Conservation (phyloP, 2,329 filamentous ascomycete genomes). For the Cladophialophora carrionii region DNA sequence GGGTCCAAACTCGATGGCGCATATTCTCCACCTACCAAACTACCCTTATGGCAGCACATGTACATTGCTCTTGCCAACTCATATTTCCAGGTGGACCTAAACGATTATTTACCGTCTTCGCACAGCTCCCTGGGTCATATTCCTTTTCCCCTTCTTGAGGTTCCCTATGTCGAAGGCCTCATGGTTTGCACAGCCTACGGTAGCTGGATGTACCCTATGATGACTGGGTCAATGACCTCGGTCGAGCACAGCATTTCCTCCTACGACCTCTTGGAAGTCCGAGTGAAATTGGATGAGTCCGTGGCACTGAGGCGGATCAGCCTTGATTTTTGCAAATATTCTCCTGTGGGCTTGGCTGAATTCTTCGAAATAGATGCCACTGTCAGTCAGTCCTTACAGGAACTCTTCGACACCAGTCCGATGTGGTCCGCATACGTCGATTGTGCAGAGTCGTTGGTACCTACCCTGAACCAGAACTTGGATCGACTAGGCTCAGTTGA, state of each 20-base stretch:
- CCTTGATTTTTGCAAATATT: neutral
- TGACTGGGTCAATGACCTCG: neutral
- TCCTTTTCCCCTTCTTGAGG: neutral
- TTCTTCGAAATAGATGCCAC: neutral
- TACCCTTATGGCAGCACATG: slow-evolving; percentile 1
- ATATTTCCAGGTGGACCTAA: neutral
- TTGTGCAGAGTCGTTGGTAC: neutral
- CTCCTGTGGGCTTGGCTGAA: neutral
- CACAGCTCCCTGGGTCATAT: neutral
- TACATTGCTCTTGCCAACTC: neutral
- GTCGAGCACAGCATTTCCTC: neutral
- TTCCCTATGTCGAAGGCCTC: neutral
- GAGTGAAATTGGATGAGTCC: neutral
- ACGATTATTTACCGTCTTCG: neutral
- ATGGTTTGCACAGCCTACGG: rapidly evolving
- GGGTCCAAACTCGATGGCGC: neutral
- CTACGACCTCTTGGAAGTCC: neutral
- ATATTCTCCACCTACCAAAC: neutral
- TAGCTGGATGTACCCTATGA: neutral
- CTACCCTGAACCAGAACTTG: neutral
- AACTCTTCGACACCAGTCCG: neutral
- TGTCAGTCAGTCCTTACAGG: neutral
- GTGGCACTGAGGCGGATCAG: neutral
- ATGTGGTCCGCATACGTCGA: too few species aligned
- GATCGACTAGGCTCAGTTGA: neutral